Evolutionary conservation across 2,329 filamentous ascomycete genomes (phyloP).

Genomic region (Fusarium globosum): DNA sequence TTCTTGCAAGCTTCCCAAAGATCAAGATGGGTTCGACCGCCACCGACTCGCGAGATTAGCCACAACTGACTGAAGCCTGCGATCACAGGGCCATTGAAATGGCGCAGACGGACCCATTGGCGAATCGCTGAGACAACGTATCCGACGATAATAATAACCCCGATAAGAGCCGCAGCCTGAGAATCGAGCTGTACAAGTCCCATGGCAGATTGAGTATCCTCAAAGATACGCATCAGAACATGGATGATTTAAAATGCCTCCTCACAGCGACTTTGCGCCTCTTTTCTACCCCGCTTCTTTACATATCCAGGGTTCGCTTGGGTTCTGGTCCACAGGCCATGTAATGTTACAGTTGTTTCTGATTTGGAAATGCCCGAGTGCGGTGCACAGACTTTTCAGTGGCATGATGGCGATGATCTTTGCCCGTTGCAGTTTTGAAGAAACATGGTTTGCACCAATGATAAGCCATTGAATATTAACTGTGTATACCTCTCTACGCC

Average conservation of each 20-base stretch:
- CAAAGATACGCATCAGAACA: not conserved
- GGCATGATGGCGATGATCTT: not conserved
- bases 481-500: no score
- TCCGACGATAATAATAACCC: accelerated
- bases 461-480: not conserved
- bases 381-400: no score
- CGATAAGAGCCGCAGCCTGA: accelerated
- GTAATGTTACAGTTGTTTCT: not conserved
- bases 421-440: not conserved
- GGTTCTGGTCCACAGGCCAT: not conserved
- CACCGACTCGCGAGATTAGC: not conserved
- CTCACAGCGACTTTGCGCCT: not conserved
- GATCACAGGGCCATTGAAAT: not conserved
- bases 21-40: not conserved
- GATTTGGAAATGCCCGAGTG: not conserved
- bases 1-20: not conserved
- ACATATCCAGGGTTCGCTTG: not conserved
- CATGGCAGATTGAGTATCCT: not conserved
- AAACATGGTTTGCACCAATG: not conserved
- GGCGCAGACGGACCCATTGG: not conserved
- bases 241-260: no score
- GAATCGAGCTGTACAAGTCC: accelerated
- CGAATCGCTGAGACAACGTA: not conserved
- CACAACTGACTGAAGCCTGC: not conserved
- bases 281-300: not conserved